Evolutionary conservation across 78 protist genomes (phyloP), one percentile per base, ranked within the genome.

Genomic region (Dictyostelium firmibasis): DNA sequence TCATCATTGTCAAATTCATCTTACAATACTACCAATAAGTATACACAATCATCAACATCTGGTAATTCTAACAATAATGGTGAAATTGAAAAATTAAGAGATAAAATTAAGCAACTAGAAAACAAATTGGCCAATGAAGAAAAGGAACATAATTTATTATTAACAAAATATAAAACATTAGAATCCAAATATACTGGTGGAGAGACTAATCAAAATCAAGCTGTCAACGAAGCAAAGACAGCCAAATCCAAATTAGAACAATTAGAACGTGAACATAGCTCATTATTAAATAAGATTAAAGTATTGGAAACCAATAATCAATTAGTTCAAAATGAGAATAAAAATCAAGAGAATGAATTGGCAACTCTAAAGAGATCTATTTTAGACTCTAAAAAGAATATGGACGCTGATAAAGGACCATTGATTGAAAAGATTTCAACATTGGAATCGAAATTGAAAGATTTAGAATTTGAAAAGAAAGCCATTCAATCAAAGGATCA

Each of bases 251-350:
- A 76, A 70, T 23, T 85, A 10, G 33, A 69, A 35, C 31, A 14
- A 29, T 25, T 29, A 3, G 83, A 85, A 50, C 33, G 29, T 27
- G 92, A 85, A 2, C 57, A 67, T 4, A 25, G 43, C 2, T 25
- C 23, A 14, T 23, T 57, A 7, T 10, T n/a, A 10, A 86, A 41
- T n/a, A 88, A 64, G 35, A 78, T n/a, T 33, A 60, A 77, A 27
- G 64, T 77, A 23, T 79, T 88, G 29, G 93, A 88, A 25, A 62
- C 81, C 9, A 79, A 67, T 35, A 60, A 88, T 25, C 93, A 88
- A 67, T 57, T 88, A 5, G 29, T 88, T 10, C 44, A 27, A 3
- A 88, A 79, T 74, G 83, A 77, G 43, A 81, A 60, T 64, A 76
- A 79, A 36, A n/a, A 18, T 5, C 33, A 77, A 84, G 85, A 78